Base-by-base conservation (phyloP, 352 stramenopile genomes). In the Pythium apleroticum region DNA sequence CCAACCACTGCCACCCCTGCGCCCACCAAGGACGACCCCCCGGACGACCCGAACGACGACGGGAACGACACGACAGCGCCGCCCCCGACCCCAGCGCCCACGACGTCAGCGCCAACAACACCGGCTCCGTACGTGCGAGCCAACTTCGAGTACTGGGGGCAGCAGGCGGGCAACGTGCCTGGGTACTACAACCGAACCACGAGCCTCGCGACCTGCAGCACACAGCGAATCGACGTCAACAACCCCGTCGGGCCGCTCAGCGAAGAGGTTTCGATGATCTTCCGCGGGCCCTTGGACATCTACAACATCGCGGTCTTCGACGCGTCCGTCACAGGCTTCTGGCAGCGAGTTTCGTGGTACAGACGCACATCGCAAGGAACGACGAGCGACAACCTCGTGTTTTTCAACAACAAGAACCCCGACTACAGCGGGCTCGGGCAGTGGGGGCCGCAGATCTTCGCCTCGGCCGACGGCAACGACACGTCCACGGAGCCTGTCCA, bases 341-440 rank as follows among this genome's bases (percentile, higher is more conserved):
- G 78, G 78, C 62, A 57, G 5, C 69, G 71, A 8, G 74, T 84
- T 22, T 91, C 82, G 14, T 86, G 50, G 20, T 91, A 91, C 72
- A 69, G 57, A 0, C 66, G 71, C 8, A 17, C 35, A 7, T n/a
- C 35, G 35, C 12, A 14, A 19, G 35, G 35, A 14, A 41, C 19
- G 5, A 19, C 35, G 9, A 70, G 68, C 4, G 71, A 77, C 4
- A 91, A 91, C 59, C 31, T 91, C 10, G 61, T 77, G 15, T 91
- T 91, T 60, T 80, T 91, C 73, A 89, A 86, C 78, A 91, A 91
- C 69, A 77, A 76, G 72, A 88, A 89, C 66, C 61, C 86, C 5
- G 82, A 89, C 60, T 90, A 85, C 56, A 72, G 61, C 12, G 78
- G 76, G n/a, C 37, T 58, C 19, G 52, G 58, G 22, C 9, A 41